Evolutionary conservation across 495 filamentous ascomycete genomes (phyloP).

Genomic region (Penicillium fimorum): DNA sequence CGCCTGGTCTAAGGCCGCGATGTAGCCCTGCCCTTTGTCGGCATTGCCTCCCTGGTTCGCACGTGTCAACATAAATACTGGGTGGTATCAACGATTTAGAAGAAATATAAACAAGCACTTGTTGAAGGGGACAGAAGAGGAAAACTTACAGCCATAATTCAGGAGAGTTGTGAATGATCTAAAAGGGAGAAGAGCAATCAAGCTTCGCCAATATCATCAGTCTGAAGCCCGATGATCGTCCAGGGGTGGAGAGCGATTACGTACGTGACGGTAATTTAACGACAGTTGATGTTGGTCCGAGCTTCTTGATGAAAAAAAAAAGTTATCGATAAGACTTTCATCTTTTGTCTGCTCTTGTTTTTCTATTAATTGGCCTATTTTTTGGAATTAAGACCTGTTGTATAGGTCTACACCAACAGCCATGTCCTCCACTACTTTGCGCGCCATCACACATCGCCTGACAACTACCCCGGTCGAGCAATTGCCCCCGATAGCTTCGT

Average conservation of each 20-base stretch:
- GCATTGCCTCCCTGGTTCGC: slow-evolving; percentile 42
- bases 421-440: slow-evolving; percentile 42
- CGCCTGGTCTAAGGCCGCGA: slow-evolving; percentile 76
- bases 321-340: slow-evolving; percentile 21
- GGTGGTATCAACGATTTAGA: slow-evolving; percentile 1
- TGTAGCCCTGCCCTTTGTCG: slow-evolving; percentile 76
- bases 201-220: slow-evolving; percentile 9
- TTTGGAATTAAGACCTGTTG: neutral
- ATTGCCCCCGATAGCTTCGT: slow-evolving; percentile 61
- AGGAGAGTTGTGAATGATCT: slow-evolving; percentile 16
- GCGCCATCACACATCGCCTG: slow-evolving; percentile 65
- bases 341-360: slow-evolving; percentile 7
- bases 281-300: slow-evolving; percentile 35
- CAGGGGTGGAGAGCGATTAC: slow-evolving; percentile 25
- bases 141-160: slow-evolving; percentile 42
- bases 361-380: neutral
- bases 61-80: slow-evolving; percentile 27
- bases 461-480: slow-evolving; percentile 60
- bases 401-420: neutral
- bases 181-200: slow-evolving; percentile 18
- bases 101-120: neutral
- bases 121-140: neutral
- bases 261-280: slow-evolving; percentile 35
- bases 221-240: slow-evolving; percentile 22
- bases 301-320: slow-evolving; percentile 24